Conservation (phyloP, 1,284 basidiomycete species). For the Sanghuangporus sanghuang region DNA sequence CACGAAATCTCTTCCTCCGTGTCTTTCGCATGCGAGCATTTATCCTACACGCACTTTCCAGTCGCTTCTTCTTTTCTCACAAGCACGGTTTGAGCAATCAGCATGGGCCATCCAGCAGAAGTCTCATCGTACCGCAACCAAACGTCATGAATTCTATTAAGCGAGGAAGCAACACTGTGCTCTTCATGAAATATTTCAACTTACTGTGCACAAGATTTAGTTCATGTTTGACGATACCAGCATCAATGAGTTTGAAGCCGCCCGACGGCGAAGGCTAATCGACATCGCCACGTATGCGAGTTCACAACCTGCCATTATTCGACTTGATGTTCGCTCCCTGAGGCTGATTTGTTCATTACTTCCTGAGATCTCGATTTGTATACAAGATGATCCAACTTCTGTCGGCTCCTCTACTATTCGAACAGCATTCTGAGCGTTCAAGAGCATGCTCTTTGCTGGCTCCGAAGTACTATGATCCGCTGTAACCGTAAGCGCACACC, state of each 20-base stretch:
- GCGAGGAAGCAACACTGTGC: no score
- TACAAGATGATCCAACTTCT: neutral
- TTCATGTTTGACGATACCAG: neutral
- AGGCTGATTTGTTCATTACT: neutral
- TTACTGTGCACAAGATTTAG: no score
- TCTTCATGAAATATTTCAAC: no score
- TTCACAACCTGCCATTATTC: neutral
- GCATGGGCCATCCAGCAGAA: no score
- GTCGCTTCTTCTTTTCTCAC: neutral
- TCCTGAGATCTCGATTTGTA: neutral
- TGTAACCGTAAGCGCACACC: neutral
- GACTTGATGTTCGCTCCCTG: neutral
- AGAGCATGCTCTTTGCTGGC: neutral
- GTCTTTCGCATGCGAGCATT: neutral
- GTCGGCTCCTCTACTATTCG: neutral
- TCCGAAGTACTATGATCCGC: neutral
- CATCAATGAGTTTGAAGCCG: neutral
- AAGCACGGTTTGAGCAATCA: no score
- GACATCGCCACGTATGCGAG: neutral
- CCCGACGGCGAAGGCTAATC: neutral
- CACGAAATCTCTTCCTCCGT: neutral
- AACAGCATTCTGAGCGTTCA: neutral
- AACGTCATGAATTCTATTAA: no score
- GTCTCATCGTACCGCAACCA: no score
- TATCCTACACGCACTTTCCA: neutral